A percentile compares a stretch with the other conserved stretches of the same genome.
These are phyloP conservation scores for Ceratobasidium sp. DNA, from an alignment of 1,284 basidiomycete species.

Conservation along the genomic window DNA sequence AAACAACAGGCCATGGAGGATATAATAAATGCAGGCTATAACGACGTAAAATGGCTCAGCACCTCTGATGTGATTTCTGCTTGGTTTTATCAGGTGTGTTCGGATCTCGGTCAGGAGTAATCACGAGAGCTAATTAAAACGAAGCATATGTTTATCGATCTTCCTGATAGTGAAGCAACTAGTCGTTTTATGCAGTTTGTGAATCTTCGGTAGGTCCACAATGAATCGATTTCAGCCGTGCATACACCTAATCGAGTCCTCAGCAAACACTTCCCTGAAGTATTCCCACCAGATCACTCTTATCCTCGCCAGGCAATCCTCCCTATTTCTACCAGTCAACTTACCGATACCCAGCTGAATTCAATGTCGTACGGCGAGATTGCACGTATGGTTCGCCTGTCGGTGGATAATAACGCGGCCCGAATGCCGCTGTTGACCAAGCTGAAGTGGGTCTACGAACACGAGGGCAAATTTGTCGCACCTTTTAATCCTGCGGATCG, in stretches of 20 bases:
- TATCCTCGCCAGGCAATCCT: not conserved
- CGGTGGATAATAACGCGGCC: not conserved
- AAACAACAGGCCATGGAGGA: conserved; percentile 1
- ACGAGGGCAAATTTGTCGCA: not conserved
- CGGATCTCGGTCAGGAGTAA: too few relatives aligned
- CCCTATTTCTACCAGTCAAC: not conserved
- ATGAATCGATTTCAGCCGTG: too few relatives aligned
- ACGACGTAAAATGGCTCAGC: not conserved
- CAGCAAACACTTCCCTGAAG: not conserved
- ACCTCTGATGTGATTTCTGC: conserved; percentile 2
- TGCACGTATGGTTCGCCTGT: not conserved
- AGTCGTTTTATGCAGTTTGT: not conserved
- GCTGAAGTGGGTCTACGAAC: conserved; percentile 1
- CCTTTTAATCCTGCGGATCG: not conserved
- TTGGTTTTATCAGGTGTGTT: conserved; percentile 16
- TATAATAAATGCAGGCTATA: not conserved
- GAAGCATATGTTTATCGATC: conserved; percentile 20
- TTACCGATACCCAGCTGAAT: not conserved
- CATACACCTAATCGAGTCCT: not conserved
- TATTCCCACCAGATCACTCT: not conserved
- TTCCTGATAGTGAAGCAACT: not conserved
- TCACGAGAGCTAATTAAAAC: not conserved
- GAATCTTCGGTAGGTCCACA: not conserved
- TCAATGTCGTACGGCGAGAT: conserved; percentile 1
- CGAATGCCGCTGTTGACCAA: not conserved